Percentiles rank a stretch among this genome's conserved stretches.
Evolutionary conservation across 345 rosid species (phyloP).

Genomic region (Melastoma malabathricum): DNA sequence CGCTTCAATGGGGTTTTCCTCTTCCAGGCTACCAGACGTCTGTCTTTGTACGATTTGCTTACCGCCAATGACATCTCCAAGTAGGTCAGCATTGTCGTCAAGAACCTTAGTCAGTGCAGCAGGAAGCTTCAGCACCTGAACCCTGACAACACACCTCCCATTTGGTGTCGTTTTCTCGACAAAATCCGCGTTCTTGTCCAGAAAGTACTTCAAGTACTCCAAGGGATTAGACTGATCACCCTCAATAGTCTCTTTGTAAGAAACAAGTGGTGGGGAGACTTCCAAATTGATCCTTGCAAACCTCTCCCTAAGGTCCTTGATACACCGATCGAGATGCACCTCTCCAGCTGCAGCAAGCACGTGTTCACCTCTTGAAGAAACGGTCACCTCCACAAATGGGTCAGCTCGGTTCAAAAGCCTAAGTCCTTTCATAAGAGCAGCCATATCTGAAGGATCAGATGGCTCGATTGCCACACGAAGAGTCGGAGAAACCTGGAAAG

Average conservation of each 20-base stretch:
- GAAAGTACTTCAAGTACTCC: constrained; percentile 45
- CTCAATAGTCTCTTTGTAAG: constrained; percentile 78
- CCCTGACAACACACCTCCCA: constrained; percentile 63
- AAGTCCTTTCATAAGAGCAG: constrained; percentile 66
- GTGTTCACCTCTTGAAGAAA: constrained; percentile 87
- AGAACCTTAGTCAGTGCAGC: constrained; percentile 59
- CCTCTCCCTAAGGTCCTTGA: constrained; percentile 81
- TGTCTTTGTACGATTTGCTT: constrained; percentile 37
- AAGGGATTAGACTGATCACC: constrained; percentile 45
- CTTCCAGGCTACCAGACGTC: constrained; percentile 15
- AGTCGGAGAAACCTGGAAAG: constrained; percentile 82
- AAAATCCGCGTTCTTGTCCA: constrained; percentile 34
- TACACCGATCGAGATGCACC: constrained; percentile 87
- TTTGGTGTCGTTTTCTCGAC: constrained; percentile 68
- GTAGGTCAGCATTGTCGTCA: constrained; percentile 62
- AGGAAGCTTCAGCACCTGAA: constrained; percentile 76
- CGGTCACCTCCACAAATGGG: constrained; percentile 82
- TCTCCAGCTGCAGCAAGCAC: constrained; percentile 96
- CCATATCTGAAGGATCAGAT: constrained; percentile 78
- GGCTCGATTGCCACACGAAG: constrained; percentile 91
- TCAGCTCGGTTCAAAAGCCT: constrained; percentile 83
- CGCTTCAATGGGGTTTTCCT: constrained; percentile 43
- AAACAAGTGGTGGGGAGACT: constrained; percentile 86
- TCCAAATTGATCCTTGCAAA: constrained; percentile 77
- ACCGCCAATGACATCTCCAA: constrained; percentile 57